Evolutionary conservation across 805 yeast species (phyloP).

Genomic region (Lipomyces japonicus): DNA sequence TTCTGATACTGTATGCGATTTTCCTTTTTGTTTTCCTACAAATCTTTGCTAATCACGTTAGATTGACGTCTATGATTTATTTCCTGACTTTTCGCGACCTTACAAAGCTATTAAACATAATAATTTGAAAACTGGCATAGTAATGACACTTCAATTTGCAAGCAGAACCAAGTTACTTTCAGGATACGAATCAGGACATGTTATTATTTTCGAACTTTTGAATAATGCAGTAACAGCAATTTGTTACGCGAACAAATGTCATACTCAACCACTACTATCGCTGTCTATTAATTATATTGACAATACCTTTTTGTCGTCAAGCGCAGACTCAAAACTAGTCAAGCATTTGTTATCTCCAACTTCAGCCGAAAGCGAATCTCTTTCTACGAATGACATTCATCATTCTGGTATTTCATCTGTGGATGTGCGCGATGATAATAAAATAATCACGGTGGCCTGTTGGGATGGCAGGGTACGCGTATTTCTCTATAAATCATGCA

Average conservation of each 20-base stretch:
- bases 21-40: neutral
- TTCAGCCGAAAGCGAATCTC: conserved; percentile 2
- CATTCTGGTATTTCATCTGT: conserved; percentile 36
- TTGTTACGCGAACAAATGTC: conserved; percentile 30
- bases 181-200: conserved; percentile 76
- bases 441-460: conserved; percentile 37
- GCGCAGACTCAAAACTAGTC: conserved; percentile 37
- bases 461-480: conserved; percentile 42
- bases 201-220: conserved; percentile 37
- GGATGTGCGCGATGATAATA: conserved; percentile 30
- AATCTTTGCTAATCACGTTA: neutral
- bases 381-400: conserved; percentile 22
- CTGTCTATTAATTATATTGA: conserved; percentile 28
- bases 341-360: conserved; percentile 31
- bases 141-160: conserved; percentile 55
- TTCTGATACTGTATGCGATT: conserved; percentile 49
- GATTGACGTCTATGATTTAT: conserved; percentile 52
- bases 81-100: conserved; percentile 27
- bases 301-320: conserved; percentile 33
- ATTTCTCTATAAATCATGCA: conserved; percentile 31
- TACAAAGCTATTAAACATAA: conserved; percentile 31
- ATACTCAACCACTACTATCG: conserved; percentile 35
- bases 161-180: conserved; percentile 35
- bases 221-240: neutral
- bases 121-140: conserved; percentile 47